Evolutionary conservation across 768 basidiomycete genomes (phyloP).

Genomic region (Paxillus ammoniavirescens): DNA sequence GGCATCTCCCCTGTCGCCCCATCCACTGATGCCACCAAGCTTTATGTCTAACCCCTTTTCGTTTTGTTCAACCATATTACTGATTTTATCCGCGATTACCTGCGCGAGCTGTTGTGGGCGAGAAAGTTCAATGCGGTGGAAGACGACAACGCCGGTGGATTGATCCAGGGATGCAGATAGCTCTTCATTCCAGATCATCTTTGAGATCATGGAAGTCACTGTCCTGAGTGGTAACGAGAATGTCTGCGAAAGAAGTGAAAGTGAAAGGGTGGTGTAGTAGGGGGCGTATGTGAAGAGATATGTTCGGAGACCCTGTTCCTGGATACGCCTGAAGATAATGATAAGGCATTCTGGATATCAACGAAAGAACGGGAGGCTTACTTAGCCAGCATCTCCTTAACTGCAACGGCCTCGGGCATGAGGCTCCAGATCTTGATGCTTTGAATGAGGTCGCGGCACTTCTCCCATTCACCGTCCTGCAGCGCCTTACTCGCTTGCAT

Average conservation of each 20-base stretch:
- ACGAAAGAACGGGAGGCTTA: constrained; percentile 35
- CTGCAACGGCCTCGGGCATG: constrained; percentile 83
- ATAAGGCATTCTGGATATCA: constrained; percentile 1
- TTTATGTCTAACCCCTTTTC: constrained; percentile 87
- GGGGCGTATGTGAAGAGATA: constrained; percentile 96
- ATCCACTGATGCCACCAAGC: constrained; percentile 58
- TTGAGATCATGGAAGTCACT: constrained; percentile 83
- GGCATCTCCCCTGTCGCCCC: constrained; percentile 49
- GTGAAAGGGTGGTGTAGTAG: constrained; percentile 88
- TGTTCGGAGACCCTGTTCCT: constrained; percentile 95
- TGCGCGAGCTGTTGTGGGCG: constrained; percentile 89
- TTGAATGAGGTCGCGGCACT: constrained; percentile 88
- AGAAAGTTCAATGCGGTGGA: constrained; percentile 88
- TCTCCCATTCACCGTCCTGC: constrained; percentile 96
- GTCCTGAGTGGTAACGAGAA: constrained; percentile 80
- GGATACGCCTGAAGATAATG: constrained; percentile 73
- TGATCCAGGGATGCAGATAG: constrained; percentile 91
- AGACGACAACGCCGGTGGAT: constrained; percentile 84
- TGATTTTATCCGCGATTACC: constrained; percentile 84
- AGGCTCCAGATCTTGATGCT: constrained; percentile 98
- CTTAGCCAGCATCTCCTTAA: constrained; percentile 96
- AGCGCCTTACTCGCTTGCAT: constrained; percentile 98
- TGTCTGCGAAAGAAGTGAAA: constrained; percentile 81
- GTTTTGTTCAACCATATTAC: constrained; percentile 84
- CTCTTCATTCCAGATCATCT: constrained; percentile 99